These are phyloP conservation scores for Fusarium globosum DNA, from an alignment of 2,329 filamentous ascomycete genomes.

Conservation along the genomic window DNA sequence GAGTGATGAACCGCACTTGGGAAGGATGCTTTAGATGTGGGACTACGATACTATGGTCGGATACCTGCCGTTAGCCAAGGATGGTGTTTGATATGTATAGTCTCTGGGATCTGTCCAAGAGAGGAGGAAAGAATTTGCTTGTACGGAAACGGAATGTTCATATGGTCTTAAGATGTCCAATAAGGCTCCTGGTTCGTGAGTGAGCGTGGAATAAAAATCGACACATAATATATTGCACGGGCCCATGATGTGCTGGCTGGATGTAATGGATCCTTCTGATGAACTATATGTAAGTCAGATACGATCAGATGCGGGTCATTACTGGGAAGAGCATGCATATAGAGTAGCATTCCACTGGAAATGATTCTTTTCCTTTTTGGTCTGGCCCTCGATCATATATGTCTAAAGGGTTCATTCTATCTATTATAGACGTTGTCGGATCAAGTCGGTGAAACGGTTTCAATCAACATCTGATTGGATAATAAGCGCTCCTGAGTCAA, in stretches of 20 bases:
- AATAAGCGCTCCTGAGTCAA: conserved; percentile 12
- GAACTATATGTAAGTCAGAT: conserved; percentile 19
- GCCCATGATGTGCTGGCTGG: conserved; percentile 23
- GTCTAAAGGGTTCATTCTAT: not conserved
- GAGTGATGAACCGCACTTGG: not conserved
- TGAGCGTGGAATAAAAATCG: not conserved
- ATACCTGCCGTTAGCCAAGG: not conserved
- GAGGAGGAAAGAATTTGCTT: not conserved
- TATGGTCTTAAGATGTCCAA: not conserved
- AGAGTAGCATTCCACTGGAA: conserved; percentile 7
- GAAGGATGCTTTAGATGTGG: not conserved
- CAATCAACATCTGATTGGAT: conserved; percentile 15
- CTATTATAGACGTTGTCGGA: conserved; percentile 7
- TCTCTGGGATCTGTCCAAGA: not conserved
- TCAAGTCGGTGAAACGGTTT: conserved; percentile 23
- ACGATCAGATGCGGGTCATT: conserved; percentile 26
- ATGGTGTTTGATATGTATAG: not conserved
- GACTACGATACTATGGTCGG: not conserved
- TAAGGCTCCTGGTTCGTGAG: not conserved
- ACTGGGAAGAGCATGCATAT: conserved; percentile 16
- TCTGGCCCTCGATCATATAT: not conserved
- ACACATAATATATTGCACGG: conserved; percentile 29
- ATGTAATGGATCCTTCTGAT: conserved; percentile 23
- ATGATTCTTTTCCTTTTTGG: not conserved
- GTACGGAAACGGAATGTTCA: not conserved